Evolutionary conservation across 345 rosid species (phyloP).

Genomic region (Populus nigra): DNA sequence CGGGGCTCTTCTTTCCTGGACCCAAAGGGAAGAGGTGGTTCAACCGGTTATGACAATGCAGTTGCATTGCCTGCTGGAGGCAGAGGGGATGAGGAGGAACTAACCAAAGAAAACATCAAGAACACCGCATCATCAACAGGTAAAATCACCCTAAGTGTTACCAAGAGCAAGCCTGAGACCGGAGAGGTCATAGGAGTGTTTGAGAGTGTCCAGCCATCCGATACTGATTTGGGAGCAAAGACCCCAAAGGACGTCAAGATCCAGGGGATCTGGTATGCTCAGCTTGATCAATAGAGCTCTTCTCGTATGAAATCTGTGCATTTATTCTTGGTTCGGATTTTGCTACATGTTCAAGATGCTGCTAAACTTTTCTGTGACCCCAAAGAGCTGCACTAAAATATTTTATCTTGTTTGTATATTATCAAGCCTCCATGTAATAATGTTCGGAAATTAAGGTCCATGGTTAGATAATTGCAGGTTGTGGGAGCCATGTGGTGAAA

Average conservation of each 20-base stretch:
- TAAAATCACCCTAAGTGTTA: constrained; percentile 77
- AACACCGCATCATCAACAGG: constrained; percentile 63
- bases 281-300: constrained; percentile 59
- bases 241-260: constrained; percentile 94
- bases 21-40: constrained; percentile 92
- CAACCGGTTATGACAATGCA: constrained; percentile 84
- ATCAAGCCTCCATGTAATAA: constrained; percentile 13
- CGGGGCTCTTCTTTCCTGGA: constrained; percentile 86
- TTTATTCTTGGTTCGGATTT: constrained; percentile 35
- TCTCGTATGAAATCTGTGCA: constrained; percentile 2
- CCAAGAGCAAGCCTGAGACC: constrained; percentile 78
- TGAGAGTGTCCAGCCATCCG: constrained; percentile 97
- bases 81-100: constrained; percentile 94
- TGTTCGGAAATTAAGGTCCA: not conserved
- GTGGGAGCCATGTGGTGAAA: not conserved
- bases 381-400: constrained; percentile 23
- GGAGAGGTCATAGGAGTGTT: constrained; percentile 95
- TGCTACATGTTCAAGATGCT: constrained; percentile 30
- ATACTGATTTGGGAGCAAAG: constrained; percentile 96
- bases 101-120: constrained; percentile 77
- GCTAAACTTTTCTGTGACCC: constrained; percentile 31
- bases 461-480: not conserved
- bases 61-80: constrained; percentile 95
- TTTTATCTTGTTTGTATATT: constrained; percentile 31
- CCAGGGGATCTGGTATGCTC: constrained; percentile 95